Evolutionary conservation across 148 eudicot genomes (phyloP).

Genomic region (Fallopia convolvulus): DNA sequence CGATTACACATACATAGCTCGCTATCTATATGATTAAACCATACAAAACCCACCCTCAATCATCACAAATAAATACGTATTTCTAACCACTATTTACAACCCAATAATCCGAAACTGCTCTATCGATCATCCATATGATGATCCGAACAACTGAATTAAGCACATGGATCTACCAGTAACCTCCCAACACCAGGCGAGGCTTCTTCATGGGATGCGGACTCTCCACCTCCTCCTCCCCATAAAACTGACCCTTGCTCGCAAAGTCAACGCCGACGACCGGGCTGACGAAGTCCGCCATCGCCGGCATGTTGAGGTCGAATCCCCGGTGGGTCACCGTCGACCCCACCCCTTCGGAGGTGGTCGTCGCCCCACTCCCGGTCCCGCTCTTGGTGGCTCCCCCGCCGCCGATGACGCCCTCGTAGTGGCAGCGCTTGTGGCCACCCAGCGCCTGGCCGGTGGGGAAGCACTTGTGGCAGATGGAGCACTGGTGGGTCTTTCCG

Average conservation of each 20-base stretch:
- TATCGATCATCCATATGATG: background rate
- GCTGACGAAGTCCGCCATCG: slow-evolving; percentile 5
- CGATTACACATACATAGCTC: background rate
- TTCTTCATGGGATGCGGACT: slow-evolving; percentile 91
- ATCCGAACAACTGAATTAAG: background rate
- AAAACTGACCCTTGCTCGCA: slow-evolving; percentile 11
- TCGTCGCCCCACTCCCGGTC: background rate
- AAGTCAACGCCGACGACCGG: slow-evolving; percentile 28
- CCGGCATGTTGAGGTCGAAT: slow-evolving; percentile 82
- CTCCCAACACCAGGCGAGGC: slow-evolving; percentile 24
- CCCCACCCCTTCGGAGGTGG: slow-evolving; percentile 56
- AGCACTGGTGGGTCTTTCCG: slow-evolving; percentile 53
- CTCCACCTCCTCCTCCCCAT: slow-evolving; percentile 66
- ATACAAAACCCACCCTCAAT: background rate
- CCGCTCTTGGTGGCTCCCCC: slow-evolving; percentile 13
- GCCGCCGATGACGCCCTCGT: slow-evolving; percentile 37
- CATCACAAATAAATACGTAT: background rate
- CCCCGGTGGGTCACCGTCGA: slow-evolving; percentile 49
- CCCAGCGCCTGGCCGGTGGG: slow-evolving; percentile 42
- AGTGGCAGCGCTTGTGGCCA: slow-evolving; percentile 41
- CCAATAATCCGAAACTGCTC: background rate
- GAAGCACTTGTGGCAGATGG: slow-evolving; percentile 40
- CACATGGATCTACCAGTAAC: background rate
- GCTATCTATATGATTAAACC: too few relatives aligned
- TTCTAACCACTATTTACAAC: background rate